phyloP scores from a whole-genome alignment of 1,284 basidiomycete genomes.

The Retiboletus flavoniger region DNA sequence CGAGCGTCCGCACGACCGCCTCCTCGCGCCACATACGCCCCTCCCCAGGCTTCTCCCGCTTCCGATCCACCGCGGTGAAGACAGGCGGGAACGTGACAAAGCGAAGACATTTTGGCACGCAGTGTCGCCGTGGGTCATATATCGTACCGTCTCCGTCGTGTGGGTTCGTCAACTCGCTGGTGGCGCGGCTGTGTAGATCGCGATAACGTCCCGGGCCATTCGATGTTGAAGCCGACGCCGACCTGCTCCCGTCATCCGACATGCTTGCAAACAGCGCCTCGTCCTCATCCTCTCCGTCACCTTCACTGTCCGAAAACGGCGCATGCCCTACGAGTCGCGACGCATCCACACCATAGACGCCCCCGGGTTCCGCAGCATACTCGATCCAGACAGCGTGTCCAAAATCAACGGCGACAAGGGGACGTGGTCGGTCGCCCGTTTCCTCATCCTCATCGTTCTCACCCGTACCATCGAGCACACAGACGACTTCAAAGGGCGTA shows the following conservation, averaged over 20 bases:
- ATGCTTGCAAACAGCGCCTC: slow-evolving; percentile 14
- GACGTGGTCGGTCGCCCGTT: slow-evolving; percentile 50
- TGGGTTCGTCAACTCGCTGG: slow-evolving; percentile 10
- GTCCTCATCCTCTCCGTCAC: slow-evolving; percentile 17
- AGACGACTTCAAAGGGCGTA: slow-evolving; percentile 68
- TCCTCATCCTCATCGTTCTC: slow-evolving; percentile 38
- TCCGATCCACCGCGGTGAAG: slow-evolving; percentile 33
- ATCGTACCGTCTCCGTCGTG: slow-evolving; percentile 25
- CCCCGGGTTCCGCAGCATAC: slow-evolving; percentile 43
- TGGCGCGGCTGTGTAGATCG: background rate
- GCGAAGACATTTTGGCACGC: slow-evolving; percentile 52
- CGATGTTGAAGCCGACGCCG: background rate
- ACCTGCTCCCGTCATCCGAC: slow-evolving; percentile 12
- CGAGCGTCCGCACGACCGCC: slow-evolving; percentile 57
- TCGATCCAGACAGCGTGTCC: slow-evolving; percentile 76
- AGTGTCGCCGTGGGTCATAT: slow-evolving; percentile 28
- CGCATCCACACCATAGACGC: slow-evolving; percentile 29
- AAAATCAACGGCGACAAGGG: slow-evolving; percentile 75
- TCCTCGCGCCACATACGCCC: slow-evolving; percentile 30
- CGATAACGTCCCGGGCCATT: slow-evolving; percentile 1
- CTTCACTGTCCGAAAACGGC: slow-evolving; percentile 24
- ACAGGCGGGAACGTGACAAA: slow-evolving; percentile 71
- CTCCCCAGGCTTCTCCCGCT: slow-evolving; percentile 18
- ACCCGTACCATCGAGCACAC: slow-evolving; percentile 49
- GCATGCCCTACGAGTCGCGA: slow-evolving; percentile 24